Conservation (phyloP, 805 yeast genomes). For the Grigorovia jiainica region DNA sequence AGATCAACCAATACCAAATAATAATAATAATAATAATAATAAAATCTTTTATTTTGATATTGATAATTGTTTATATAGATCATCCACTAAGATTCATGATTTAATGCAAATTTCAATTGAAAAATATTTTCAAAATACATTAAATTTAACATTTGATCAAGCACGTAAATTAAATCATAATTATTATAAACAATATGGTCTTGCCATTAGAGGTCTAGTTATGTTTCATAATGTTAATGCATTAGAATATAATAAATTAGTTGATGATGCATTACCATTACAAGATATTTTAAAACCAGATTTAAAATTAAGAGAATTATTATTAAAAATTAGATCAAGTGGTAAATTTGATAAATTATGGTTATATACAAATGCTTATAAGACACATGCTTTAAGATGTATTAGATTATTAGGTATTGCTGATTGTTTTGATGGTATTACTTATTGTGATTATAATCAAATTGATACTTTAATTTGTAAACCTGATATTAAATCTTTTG, state of each 20-base stretch:
- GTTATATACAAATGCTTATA: conserved; percentile 93
- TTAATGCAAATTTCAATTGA: conserved; percentile 83
- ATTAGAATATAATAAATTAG: conserved; percentile 74
- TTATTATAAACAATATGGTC: conserved; percentile 81
- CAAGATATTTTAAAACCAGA: conserved; percentile 67
- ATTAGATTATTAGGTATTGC: conserved; percentile 74
- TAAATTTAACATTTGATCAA: conserved; percentile 56
- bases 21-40: conserved; percentile 11
- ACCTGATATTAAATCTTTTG: conserved; percentile 70
- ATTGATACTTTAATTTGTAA: conserved; percentile 68
- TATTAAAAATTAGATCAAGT: conserved; percentile 33
- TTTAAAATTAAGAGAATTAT: conserved; percentile 40
- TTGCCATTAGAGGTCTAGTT: conserved; percentile 85
- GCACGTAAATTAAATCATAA: conserved; percentile 62
- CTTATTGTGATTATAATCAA: conserved; percentile 75
- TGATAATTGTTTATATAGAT: conserved; percentile 80
- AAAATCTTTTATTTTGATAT: conserved; percentile 76
- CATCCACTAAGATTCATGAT: conserved; percentile 70
- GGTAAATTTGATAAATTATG: conserved; percentile 64
- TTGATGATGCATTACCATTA: conserved; percentile 87
- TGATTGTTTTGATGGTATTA: conserved; percentile 89
- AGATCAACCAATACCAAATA: conserved; percentile 18
- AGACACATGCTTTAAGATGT: conserved; percentile 79
- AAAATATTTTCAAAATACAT: conserved; percentile 59
- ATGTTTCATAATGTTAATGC: conserved; percentile 66